phyloP scores from a whole-genome alignment of 202 grass and related monocot species.

The Hordeum pubiflorum region DNA sequence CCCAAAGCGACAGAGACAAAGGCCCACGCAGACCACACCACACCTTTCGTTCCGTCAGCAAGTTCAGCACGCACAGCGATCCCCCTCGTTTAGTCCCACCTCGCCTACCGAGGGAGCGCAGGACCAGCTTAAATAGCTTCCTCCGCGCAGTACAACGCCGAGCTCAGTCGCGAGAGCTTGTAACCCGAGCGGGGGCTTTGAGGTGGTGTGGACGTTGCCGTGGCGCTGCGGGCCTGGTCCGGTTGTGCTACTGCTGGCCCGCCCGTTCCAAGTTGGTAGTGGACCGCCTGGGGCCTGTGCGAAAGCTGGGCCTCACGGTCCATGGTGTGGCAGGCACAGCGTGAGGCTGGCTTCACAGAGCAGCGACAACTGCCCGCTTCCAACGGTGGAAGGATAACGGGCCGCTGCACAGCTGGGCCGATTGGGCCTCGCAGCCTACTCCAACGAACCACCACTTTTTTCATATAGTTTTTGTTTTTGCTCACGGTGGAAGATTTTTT shows the following conservation, averaged over 20 bases:
- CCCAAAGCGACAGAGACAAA: background rate
- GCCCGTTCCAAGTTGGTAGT: background rate
- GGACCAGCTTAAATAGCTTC: background rate
- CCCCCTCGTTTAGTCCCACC: background rate
- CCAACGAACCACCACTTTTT: background rate
- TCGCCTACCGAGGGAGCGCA: background rate
- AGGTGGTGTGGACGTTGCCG: background rate
- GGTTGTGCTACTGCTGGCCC: background rate
- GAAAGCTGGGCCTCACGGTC: background rate
- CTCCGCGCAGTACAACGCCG: accelerated
- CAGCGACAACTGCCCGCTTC: background rate
- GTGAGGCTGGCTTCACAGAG: background rate
- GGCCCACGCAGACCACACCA: background rate
- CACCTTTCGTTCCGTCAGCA: background rate
- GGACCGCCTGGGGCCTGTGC: background rate
- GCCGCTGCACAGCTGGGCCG: background rate
- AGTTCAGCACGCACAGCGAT: background rate
- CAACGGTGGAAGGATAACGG: background rate
- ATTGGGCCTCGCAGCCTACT: background rate
- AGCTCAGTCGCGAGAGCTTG: background rate
- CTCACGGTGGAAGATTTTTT: too few species aligned
- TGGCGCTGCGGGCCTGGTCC: background rate
- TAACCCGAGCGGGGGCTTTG: background rate
- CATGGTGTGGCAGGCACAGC: background rate
- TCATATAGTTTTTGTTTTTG: background rate